Base-by-base conservation (phyloP, 306 rosid genomes). In the Inga laurina region DNA sequence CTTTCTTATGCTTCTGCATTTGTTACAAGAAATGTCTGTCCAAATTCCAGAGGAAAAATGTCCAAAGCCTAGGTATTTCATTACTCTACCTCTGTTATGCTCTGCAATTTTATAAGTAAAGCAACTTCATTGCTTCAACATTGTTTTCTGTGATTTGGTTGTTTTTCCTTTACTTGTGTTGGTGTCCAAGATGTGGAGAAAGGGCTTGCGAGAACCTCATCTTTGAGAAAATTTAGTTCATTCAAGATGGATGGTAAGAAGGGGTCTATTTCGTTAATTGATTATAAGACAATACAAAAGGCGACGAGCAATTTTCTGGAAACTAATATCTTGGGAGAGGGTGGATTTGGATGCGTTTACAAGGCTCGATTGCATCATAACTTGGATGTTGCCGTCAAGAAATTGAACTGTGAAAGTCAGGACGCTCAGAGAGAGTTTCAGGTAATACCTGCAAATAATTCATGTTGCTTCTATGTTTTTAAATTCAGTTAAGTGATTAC, bases 311-410 rank as follows among this genome's bases (percentile, higher is more conserved):
- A 90, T 83, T 97, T 94, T 83, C 82, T 24, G 78, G 98, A 92
- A 64, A 87, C 88, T 82, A 97, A 94, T 82, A 87, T 97, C 12
- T 84, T 97, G 78, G 99, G 98, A 4, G 93, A 83, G 88, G 98
- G 99, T 66, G 99, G 97, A 75, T 97, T 97, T 85, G 99, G 98
- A 82, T 83, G 97, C n/a, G 97, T 97, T 83, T 97, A 92, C 89
- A 91, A 86, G 87, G 99, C 97, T 81, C 86, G 57, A 9, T 88
- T 97, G 83, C 93, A 89, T 64, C 93, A 91, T 61, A 87, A 90
- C 77, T 84, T 91, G 74, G 81, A 66, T 56, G 98, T 90, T 85
- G 99, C 99, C 2, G 94, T 93, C 72, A 97, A 97, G 88, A 97
- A 86, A 83, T 82, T 92, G 8, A 85, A 88, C 62, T 94, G 98